Evolutionary conservation across 2,329 filamentous ascomycete species (phyloP), one percentile per base, ranked within the genome.

Genomic region (Phialophora macrospora): DNA sequence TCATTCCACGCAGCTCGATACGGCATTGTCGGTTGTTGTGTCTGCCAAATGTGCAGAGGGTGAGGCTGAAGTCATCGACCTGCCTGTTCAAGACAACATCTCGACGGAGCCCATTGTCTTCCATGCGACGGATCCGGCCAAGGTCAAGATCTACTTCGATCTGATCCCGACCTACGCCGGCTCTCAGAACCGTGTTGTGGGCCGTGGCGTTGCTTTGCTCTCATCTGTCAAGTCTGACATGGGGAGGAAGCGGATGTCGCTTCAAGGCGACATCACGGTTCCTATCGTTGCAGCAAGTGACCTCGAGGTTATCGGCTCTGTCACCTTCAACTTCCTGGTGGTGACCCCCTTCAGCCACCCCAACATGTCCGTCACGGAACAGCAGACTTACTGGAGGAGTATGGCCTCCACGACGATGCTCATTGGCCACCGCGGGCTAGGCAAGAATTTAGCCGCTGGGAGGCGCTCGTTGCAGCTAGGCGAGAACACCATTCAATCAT

Each of bases 371-470:
- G 88, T 98, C 70, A 95, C 90, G 0, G 91, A 92, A 41, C 86
- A 93, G 64, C 91, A 96, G 75, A 98, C 93, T 0, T 99, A 98
- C 77, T 99, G 94, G 94, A 97, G 92, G 80, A 96, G 92, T 76
- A 82, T 96, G 75, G 87, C 90, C 12, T 91, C 92, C 2, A 94
- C 93, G 1, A 94, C 94, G 1, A 96, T 96, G 91, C 86, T 90
- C 63, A 89, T 89, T 70, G 87, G 88, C 4, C 87, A 90, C 75
- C 83, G 88, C 73, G 87, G 93, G 20, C 82, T 98, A 30, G 95
- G 95, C 71, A 98, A 98, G 81, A 99, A 99, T 76, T 62, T 72
- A n/a, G 85, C 91, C 67, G 85, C 88, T 12, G 88, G 89, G 32
- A 91, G 92, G 75, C 91, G 89, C 67, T 97, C 93, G 1, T 82